Conservation (phyloP, 1,284 basidiomycete genomes). For the Rhodotorula sp. region DNA sequence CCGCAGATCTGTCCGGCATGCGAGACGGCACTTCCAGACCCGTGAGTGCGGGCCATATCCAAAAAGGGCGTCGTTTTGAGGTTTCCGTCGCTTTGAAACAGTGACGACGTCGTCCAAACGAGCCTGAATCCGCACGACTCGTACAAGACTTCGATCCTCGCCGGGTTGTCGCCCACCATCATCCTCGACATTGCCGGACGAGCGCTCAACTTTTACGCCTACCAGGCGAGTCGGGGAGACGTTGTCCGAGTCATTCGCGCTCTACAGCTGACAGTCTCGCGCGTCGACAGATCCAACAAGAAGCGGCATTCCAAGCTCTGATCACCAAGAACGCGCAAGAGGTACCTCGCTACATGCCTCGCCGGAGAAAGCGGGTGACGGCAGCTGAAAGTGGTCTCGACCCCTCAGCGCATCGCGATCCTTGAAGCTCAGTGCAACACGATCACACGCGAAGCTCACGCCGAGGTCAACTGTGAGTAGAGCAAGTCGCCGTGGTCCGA, state of each 20-base stretch:
- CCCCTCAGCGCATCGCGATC: conserved; percentile 29
- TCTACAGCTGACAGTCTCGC: accelerated
- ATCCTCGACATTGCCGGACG: conserved; percentile 47
- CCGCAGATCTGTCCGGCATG: conserved; percentile 76
- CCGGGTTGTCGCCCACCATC: conserved; percentile 71
- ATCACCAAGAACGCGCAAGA: conserved; percentile 32
- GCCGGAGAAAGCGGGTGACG: no score
- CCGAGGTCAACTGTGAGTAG: conserved; percentile 66
- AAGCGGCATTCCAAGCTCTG: conserved; percentile 26
- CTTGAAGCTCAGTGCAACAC: conserved; percentile 25
- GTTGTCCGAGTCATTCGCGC: background rate
- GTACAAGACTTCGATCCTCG: conserved; percentile 30
- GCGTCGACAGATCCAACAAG: conserved; percentile 24
- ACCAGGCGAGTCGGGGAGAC: conserved; percentile 11
- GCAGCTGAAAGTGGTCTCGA: no score
- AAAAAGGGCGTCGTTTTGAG: no score
- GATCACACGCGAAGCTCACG: conserved; percentile 58
- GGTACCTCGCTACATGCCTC: background rate
- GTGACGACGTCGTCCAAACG: conserved; percentile 68
- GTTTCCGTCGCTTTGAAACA: no score
- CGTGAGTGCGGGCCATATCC: conserved; percentile 54
- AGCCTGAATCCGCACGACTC: conserved; percentile 21
- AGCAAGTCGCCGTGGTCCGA: conserved; percentile 45
- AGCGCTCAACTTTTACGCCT: conserved; percentile 35
- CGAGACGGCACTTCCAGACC: conserved; percentile 71